phyloP scores from a whole-genome alignment of 768 basidiomycete species.

The Suillus lakei region DNA sequence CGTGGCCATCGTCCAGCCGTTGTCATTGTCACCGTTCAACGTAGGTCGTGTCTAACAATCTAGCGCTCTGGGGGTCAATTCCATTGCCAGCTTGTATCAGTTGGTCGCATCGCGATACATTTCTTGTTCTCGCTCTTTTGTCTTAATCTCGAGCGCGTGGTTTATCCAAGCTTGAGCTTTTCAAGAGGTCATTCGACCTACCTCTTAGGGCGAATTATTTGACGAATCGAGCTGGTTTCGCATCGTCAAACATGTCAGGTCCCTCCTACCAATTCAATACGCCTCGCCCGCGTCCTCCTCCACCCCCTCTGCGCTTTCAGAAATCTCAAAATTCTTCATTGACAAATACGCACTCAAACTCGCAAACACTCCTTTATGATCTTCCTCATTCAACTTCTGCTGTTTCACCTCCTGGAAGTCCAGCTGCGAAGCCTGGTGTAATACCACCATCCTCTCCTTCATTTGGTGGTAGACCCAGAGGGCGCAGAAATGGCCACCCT shows the following conservation, averaged over 20 bases:
- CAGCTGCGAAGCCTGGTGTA: conserved; percentile 45
- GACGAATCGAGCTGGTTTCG: conserved; percentile 38
- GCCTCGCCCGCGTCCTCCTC: conserved; percentile 60
- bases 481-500: conserved; percentile 53
- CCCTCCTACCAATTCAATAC: conserved; percentile 69
- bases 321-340: conserved; percentile 49
- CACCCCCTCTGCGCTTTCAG: conserved; percentile 63
- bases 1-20: conserved; percentile 28
- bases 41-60: conserved; percentile 3
- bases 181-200: conserved; percentile 5
- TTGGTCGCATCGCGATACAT: conserved; percentile 6
- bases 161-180: conserved; percentile 21
- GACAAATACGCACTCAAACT: conserved; percentile 47
- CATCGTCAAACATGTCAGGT: conserved; percentile 52
- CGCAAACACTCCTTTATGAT: conserved; percentile 76
- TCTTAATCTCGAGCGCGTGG: conserved; percentile 6
- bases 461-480: conserved; percentile 52
- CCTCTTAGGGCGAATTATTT: conserved; percentile 15
- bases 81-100: not conserved
- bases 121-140: not conserved
- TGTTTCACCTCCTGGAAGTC: conserved; percentile 59
- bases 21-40: conserved; percentile 13
- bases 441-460: conserved; percentile 65
- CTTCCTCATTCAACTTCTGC: conserved; percentile 63
- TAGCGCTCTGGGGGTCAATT: not conserved